Conservation (phyloP, 345 rosid genomes). For the Eutrema yunnanense region DNA sequence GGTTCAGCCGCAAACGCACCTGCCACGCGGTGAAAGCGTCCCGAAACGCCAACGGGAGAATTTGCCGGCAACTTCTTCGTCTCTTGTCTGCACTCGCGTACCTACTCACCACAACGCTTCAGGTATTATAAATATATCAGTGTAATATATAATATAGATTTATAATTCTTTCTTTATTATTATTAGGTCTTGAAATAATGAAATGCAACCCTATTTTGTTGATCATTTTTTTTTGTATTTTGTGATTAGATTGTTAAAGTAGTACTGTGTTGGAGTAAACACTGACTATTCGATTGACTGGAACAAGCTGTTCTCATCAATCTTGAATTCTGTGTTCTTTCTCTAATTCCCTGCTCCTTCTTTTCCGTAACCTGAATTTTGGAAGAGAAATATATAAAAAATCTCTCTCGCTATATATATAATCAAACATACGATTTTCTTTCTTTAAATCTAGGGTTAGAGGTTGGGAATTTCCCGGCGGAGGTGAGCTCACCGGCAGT, state of each 20-base stretch:
- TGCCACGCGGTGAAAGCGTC: slow-evolving; percentile 23
- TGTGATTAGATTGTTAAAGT: slow-evolving; percentile 2
- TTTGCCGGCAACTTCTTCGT: slow-evolving; percentile 23
- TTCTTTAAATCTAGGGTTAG: slow-evolving; percentile 44
- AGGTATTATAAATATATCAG: slow-evolving; percentile 37
- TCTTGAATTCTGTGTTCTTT: slow-evolving; percentile 19
- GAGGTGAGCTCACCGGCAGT: slow-evolving; percentile 49
- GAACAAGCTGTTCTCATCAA: slow-evolving; percentile 16
- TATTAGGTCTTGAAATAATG: neutral
- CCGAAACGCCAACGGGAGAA: slow-evolving; percentile 51
- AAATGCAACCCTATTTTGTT: slow-evolving; percentile 12
- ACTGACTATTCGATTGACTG: slow-evolving; percentile 27
- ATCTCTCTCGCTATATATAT: neutral
- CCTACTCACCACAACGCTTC: slow-evolving; percentile 33
- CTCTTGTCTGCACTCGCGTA: slow-evolving; percentile 48
- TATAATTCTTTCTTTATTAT: too few species aligned
- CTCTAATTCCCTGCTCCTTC: slow-evolving; percentile 14
- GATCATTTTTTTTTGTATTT: neutral
- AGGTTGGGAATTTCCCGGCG: slow-evolving; percentile 47
- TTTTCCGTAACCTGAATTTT: slow-evolving; percentile 9
- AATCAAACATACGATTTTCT: neutral
- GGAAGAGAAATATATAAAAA: neutral
- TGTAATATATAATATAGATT: neutral
- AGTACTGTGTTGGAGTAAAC: slow-evolving; percentile 28
- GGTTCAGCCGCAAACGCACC: slow-evolving; percentile 33